Evolutionary conservation across 192 early-diverging fungal species (phyloP).

Genomic region (Phycomyces blakesleeanus): DNA sequence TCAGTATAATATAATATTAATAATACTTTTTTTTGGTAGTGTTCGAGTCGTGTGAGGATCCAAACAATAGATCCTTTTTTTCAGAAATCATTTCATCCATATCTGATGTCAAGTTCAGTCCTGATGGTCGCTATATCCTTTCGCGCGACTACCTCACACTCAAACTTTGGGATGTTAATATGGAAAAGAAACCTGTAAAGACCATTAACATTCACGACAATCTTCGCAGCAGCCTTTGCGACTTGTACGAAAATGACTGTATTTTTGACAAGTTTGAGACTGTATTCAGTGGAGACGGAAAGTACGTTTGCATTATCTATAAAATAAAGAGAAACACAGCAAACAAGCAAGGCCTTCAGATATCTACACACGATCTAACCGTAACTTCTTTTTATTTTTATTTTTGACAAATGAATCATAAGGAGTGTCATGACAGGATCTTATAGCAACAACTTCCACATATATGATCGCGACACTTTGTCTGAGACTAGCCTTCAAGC

Average conservation of each 20-base stretch:
- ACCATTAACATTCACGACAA: slow-evolving; percentile 96
- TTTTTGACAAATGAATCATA: too few species aligned
- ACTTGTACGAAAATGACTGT: slow-evolving; percentile 98
- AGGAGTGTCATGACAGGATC: slow-evolving; percentile 89
- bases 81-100: slow-evolving; percentile 99
- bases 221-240: slow-evolving; percentile 90
- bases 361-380: neutral
- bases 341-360: too few species aligned
- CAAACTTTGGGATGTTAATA: slow-evolving; percentile 98
- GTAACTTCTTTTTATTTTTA: too few species aligned
- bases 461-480: slow-evolving; percentile 77
- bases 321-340: too few species aligned
- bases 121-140: slow-evolving; percentile 93
- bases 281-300: slow-evolving; percentile 91
- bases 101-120: slow-evolving; percentile 93
- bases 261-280: slow-evolving; percentile 99
- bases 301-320: slow-evolving; percentile 55
- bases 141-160: slow-evolving; percentile 95
- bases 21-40: too few species aligned
- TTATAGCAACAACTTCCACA: slow-evolving; percentile 98
- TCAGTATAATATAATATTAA: too few species aligned
- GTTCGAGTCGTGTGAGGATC: slow-evolving; percentile 94
- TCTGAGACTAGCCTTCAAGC: slow-evolving; percentile 87
- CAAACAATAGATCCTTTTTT: slow-evolving; percentile 93
- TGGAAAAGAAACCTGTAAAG: slow-evolving; percentile 89